Conservation (phyloP, 768 basidiomycete genomes). For the Termitomyces sp. region DNA sequence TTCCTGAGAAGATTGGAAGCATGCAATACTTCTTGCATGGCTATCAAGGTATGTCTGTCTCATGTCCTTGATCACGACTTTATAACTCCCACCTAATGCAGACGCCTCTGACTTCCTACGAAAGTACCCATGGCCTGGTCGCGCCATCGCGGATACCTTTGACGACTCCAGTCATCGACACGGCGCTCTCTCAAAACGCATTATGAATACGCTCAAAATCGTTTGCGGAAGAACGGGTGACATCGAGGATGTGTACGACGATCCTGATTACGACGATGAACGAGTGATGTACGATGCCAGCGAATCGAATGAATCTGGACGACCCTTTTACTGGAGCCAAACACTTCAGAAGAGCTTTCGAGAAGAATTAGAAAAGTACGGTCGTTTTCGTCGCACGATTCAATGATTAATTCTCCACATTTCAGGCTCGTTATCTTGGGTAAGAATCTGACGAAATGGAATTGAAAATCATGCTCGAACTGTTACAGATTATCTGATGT, state of each 20-base stretch:
- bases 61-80: background rate
- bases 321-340: slow-evolving; percentile 81
- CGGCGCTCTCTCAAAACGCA: slow-evolving; percentile 61
- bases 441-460: slow-evolving; percentile 22
- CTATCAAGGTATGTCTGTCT: slow-evolving; percentile 50
- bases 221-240: slow-evolving; percentile 84
- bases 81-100: slow-evolving; percentile 18
- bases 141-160: slow-evolving; percentile 79
- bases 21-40: slow-evolving; percentile 89
- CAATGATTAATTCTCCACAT: slow-evolving; percentile 6
- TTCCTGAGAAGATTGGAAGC: slow-evolving; percentile 87
- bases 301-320: slow-evolving; percentile 47
- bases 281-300: slow-evolving; percentile 62
- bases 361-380: slow-evolving; percentile 82
- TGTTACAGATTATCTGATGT: slow-evolving; percentile 76
- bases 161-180: slow-evolving; percentile 79
- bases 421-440: slow-evolving; percentile 78
- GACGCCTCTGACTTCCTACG: slow-evolving; percentile 87
- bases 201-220: slow-evolving; percentile 64
- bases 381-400: slow-evolving; percentile 15
- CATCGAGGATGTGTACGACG: slow-evolving; percentile 64
- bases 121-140: slow-evolving; percentile 84
- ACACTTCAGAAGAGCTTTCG: slow-evolving; percentile 76
- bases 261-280: slow-evolving; percentile 72
- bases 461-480: background rate